These are phyloP conservation scores for Cryptococcus amylolentus DNA, from an alignment of 1,284 basidiomycete genomes.

Conservation along the genomic window DNA sequence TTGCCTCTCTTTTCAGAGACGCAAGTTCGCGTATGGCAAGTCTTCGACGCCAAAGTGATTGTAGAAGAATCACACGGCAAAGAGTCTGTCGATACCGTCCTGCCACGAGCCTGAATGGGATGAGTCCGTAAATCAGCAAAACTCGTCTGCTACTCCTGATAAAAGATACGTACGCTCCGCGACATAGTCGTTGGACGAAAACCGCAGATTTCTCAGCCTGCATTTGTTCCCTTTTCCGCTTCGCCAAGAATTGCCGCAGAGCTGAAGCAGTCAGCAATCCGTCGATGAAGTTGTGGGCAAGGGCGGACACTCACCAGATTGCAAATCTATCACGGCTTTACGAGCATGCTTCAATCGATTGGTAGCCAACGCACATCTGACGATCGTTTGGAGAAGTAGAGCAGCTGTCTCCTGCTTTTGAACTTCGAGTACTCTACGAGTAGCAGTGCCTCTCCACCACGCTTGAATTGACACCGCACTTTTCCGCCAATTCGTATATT, in stretches of 20 bases:
- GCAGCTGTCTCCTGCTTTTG: conserved; percentile 68
- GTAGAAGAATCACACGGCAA: conserved; percentile 72
- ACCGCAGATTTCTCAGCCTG: conserved; percentile 67
- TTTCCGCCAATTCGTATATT: conserved; percentile 67
- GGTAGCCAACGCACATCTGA: conserved; percentile 71
- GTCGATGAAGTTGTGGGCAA: conserved; percentile 44
- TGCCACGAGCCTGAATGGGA: not conserved
- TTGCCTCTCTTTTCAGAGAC: conserved; percentile 80
- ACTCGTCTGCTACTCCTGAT: conserved; percentile 82
- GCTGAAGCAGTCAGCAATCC: conserved; percentile 59
- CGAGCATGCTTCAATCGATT: conserved; percentile 89
- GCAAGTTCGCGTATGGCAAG: conserved; percentile 83
- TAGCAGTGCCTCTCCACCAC: conserved; percentile 85
- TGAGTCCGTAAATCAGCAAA: conserved; percentile 54
- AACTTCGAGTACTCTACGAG: conserved; percentile 66
- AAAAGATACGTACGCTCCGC: conserved; percentile 67
- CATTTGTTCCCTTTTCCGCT: conserved; percentile 74
- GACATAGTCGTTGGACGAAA: too few species aligned
- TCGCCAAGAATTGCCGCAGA: conserved; percentile 74
- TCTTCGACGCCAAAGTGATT: conserved; percentile 87
- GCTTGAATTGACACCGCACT: conserved; percentile 85
- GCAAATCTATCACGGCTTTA: conserved; percentile 71
- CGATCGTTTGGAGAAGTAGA: conserved; percentile 70
- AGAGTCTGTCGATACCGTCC: conserved; percentile 62
- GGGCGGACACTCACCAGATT: conserved; percentile 68